Evolutionary conservation across 2,329 filamentous ascomycete genomes (phyloP).

Genomic region (Exophiala aquamarina): DNA sequence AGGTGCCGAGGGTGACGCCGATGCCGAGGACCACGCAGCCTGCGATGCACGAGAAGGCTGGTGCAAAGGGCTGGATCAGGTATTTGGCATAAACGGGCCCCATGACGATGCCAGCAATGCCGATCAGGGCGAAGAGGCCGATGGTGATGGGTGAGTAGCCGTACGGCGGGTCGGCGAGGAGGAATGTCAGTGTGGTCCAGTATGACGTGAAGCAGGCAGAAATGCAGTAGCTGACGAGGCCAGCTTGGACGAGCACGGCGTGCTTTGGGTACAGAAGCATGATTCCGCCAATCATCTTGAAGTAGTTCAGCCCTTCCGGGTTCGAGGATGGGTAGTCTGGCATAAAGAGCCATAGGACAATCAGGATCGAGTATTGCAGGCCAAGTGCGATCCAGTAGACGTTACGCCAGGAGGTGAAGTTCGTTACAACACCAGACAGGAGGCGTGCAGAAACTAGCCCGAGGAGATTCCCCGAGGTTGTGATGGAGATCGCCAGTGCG

Average conservation of each 20-base stretch:
- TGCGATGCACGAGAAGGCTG: constrained; percentile 66
- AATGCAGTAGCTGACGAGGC: constrained; percentile 64
- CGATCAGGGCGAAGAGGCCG: constrained; percentile 76
- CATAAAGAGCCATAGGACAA: constrained; percentile 70
- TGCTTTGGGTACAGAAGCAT: constrained; percentile 62
- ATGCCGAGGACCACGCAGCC: constrained; percentile 60
- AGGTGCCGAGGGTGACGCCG: constrained; percentile 68
- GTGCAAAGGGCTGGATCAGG: constrained; percentile 65
- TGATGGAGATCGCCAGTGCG: constrained; percentile 69
- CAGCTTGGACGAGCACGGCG: constrained; percentile 69
- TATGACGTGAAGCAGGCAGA: constrained; percentile 64
- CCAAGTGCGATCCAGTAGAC: constrained; percentile 78
- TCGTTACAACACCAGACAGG: constrained; percentile 71
- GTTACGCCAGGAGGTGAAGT: constrained; percentile 72
- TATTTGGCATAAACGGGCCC: constrained; percentile 69
- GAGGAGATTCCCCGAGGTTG: constrained; percentile 72
- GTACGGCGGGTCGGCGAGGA: constrained; percentile 70
- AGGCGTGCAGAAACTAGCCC: constrained; percentile 75
- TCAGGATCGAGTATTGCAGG: constrained; percentile 66
- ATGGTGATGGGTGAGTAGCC: constrained; percentile 66
- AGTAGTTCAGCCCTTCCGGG: constrained; percentile 46
- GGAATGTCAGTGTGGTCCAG: constrained; percentile 78
- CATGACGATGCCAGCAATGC: constrained; percentile 66
- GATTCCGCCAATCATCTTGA: constrained; percentile 64
- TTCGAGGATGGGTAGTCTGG: constrained; percentile 79